Conservation (phyloP, 495 filamentous ascomycete species). For the Xylaria flabelliformis region DNA sequence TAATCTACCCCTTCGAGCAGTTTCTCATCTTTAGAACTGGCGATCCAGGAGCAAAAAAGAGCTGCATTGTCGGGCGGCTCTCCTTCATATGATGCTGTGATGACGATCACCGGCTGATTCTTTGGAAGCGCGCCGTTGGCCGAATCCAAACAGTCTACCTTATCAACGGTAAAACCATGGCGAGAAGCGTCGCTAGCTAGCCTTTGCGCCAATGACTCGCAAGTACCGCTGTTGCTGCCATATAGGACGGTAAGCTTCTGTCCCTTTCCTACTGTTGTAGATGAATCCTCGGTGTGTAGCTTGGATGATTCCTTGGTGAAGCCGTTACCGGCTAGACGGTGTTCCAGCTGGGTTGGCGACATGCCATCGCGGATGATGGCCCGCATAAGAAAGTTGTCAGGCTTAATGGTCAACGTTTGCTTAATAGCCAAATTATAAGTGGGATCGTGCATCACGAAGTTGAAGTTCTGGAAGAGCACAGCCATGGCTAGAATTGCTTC, state of each 20-base stretch:
- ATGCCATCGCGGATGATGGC: slow-evolving; percentile 65
- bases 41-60: slow-evolving; percentile 72
- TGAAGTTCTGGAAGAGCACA: slow-evolving; percentile 68
- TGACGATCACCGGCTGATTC: slow-evolving; percentile 66
- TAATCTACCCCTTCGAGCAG: slow-evolving; percentile 63
- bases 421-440: slow-evolving; percentile 70
- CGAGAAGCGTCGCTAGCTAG: slow-evolving; percentile 63
- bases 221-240: slow-evolving; percentile 79
- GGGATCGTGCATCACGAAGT: slow-evolving; percentile 62
- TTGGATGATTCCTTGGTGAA: neutral
- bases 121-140: slow-evolving; percentile 67
- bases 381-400: slow-evolving; percentile 73
- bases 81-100: slow-evolving; percentile 77
- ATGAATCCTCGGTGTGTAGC: slow-evolving; percentile 11
- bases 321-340: slow-evolving; percentile 46
- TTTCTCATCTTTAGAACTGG: slow-evolving; percentile 54
- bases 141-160: slow-evolving; percentile 64
- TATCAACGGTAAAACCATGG: slow-evolving; percentile 63
- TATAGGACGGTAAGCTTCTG: slow-evolving; percentile 69
- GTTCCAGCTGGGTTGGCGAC: slow-evolving; percentile 63
- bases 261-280: slow-evolving; percentile 23
- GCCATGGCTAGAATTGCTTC: slow-evolving; percentile 61
- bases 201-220: slow-evolving; percentile 69
- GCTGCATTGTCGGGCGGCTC: slow-evolving; percentile 76
- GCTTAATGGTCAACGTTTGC: slow-evolving; percentile 79